Conservation (phyloP, 371 early-diverging fungal genomes). For the Amoeboaphelidium protococcarum region DNA sequence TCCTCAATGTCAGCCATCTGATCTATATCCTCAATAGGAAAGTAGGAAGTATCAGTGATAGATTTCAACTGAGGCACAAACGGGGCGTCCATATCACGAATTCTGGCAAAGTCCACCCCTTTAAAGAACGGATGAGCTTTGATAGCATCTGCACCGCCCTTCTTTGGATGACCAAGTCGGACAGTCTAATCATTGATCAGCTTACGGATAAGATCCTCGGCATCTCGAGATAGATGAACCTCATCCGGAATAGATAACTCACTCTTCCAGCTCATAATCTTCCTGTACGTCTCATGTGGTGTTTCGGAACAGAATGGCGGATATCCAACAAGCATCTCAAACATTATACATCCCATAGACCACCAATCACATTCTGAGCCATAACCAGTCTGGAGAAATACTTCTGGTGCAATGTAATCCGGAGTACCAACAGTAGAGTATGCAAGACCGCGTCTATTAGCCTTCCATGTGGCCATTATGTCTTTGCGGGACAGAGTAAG, state of each 20-base stretch:
- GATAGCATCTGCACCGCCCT: conserved; percentile 41
- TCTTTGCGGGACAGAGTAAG: not conserved
- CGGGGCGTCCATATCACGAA: conserved; percentile 61
- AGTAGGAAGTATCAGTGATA: conserved; percentile 90
- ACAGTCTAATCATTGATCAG: conserved; percentile 37
- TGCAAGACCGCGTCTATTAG: conserved; percentile 1
- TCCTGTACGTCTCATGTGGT: conserved; percentile 85
- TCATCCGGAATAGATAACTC: conserved; percentile 72
- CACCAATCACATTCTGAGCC: conserved; percentile 97
- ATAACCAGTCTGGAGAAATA: conserved; percentile 77
- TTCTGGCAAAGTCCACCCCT: conserved; percentile 37
- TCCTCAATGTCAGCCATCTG: conserved; percentile 8
- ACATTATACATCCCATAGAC: conserved; percentile 94
- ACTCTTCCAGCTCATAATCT: conserved; percentile 84
- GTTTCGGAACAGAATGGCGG: conserved; percentile 91
- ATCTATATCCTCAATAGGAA: conserved; percentile 72
- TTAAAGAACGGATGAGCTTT: conserved; percentile 57
- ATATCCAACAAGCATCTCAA: conserved; percentile 83
- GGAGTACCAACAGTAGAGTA: conserved; percentile 8
- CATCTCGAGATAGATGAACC: conserved; percentile 60
- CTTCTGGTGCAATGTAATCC: conserved; percentile 28
- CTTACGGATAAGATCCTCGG: conserved; percentile 61
- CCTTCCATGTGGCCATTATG: conserved; percentile 1
- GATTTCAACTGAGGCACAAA: conserved; percentile 74
- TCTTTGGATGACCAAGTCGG: too few relatives aligned